Evolutionary conservation across 352 stramenopile genomes (phyloP).

Genomic region (Pythium volutum): DNA sequence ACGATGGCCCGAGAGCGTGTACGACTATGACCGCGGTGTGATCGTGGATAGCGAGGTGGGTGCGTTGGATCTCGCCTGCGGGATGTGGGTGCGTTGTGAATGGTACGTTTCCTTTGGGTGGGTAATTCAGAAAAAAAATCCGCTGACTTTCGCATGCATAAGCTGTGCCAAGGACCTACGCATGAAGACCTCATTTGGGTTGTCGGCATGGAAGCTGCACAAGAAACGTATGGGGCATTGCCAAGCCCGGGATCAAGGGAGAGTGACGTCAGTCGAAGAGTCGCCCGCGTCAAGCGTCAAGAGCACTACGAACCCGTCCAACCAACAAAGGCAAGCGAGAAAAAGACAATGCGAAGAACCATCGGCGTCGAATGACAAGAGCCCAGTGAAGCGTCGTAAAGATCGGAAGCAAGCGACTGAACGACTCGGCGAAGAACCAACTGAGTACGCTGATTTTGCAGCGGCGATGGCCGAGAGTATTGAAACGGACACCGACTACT

Average conservation of each 20-base stretch:
- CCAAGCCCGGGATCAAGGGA: background rate
- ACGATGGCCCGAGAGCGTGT: constrained; percentile 40
- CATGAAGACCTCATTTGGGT: background rate
- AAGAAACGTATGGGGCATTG: background rate
- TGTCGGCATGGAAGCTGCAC: background rate
- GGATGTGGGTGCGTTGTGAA: constrained; percentile 49
- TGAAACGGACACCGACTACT: constrained; percentile 14
- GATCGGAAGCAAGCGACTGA: background rate
- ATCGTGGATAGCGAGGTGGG: constrained; percentile 39
- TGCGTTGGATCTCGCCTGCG: constrained; percentile 41
- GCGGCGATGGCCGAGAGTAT: constrained; percentile 13
- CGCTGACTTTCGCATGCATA: background rate
- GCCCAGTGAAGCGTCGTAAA: background rate
- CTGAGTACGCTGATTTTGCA: constrained; percentile 18
- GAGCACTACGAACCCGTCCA: background rate
- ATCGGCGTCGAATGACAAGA: background rate
- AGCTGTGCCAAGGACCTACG: background rate
- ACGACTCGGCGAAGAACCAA: background rate
- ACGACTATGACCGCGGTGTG: constrained; percentile 40
- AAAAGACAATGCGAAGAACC: too few relatives aligned
- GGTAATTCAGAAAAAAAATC: background rate
- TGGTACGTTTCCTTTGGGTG: constrained; percentile 4
- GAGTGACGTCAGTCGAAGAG: background rate
- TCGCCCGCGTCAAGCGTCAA: constrained; percentile 1
- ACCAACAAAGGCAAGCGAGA: background rate